phyloP scores from a whole-genome alignment of 345 rosid species.

The Ricinus communis region DNA sequence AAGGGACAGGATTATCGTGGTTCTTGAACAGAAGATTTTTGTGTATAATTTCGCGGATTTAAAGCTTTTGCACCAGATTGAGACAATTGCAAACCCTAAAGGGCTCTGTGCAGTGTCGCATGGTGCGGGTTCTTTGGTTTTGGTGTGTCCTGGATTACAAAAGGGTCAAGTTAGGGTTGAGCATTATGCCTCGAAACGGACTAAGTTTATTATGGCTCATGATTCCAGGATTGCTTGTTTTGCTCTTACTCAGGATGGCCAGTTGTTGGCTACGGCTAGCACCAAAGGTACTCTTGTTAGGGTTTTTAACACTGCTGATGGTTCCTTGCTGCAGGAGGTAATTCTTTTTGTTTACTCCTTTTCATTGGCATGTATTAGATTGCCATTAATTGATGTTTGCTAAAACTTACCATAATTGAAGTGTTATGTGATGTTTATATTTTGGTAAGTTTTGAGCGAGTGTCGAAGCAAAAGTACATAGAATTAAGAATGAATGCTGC shows the following conservation, averaged over 20 bases:
- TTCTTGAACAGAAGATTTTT: slow-evolving; percentile 79
- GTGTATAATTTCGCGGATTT: slow-evolving; percentile 85
- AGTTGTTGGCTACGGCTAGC: slow-evolving; percentile 83
- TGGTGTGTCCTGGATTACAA: slow-evolving; percentile 86
- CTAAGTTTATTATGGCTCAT: slow-evolving; percentile 90
- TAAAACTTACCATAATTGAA: background rate
- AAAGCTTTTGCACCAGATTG: slow-evolving; percentile 85
- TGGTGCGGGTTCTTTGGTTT: slow-evolving; percentile 64
- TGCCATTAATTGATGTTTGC: background rate
- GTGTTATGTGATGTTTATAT: background rate
- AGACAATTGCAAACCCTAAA: slow-evolving; percentile 79
- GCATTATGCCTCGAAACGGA: slow-evolving; percentile 80
- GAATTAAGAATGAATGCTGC: background rate
- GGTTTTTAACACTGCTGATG: slow-evolving; percentile 71
- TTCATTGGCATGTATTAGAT: background rate
- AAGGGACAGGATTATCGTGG: slow-evolving; percentile 73
- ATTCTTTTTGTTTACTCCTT: background rate
- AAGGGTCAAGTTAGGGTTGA: slow-evolving; percentile 92
- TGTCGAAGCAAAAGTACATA: no score
- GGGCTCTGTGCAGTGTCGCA: slow-evolving; percentile 94
- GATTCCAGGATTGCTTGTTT: slow-evolving; percentile 93
- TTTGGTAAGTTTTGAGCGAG: no score
- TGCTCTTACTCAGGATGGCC: slow-evolving; percentile 79
- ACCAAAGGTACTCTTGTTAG: slow-evolving; percentile 87
- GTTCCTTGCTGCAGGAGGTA: slow-evolving; percentile 85